These are phyloP conservation scores for Kluyveromyces marxianus DNA, from an alignment of 1,139 yeast species.

Conservation along the genomic window DNA sequence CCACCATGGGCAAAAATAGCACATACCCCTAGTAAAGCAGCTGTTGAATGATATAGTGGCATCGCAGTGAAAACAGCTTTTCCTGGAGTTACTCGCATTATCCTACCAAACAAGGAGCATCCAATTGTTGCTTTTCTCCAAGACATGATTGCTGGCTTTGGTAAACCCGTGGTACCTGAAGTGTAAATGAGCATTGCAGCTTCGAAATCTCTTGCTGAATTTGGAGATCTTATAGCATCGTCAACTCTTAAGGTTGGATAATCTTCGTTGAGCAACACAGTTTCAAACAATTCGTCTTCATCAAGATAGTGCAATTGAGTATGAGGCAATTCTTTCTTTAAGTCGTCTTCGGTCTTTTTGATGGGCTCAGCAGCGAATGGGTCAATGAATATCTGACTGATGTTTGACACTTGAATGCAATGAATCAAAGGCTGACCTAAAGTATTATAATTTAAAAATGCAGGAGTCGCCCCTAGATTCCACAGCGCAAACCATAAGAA, in stretches of 20 bases:
- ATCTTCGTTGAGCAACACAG: conserved; percentile 38
- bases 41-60: conserved; percentile 96
- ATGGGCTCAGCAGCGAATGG: conserved; percentile 57
- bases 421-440: conserved; percentile 70
- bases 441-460: conserved; percentile 77
- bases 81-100: conserved; percentile 48
- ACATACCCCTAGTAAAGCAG: conserved; percentile 77
- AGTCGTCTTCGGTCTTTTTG: conserved; percentile 42
- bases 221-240: conserved; percentile 48
- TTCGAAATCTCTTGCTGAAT: conserved; percentile 45
- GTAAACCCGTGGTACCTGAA: conserved; percentile 92
- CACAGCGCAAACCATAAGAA: conserved; percentile 80
- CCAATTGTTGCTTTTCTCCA: conserved; percentile 80
- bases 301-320: conserved; percentile 48
- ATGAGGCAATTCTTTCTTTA: conserved; percentile 34
- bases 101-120: conserved; percentile 58
- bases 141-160: conserved; percentile 90
- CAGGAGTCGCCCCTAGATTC: conserved; percentile 88
- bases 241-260: conserved; percentile 49
- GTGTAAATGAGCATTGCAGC: conserved; percentile 78
- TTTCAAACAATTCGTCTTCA: conserved; percentile 39
- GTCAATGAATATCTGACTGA: conserved; percentile 64
- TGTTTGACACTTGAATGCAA: conserved; percentile 65
- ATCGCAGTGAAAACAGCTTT: conserved; percentile 79
- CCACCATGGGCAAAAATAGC: conserved; percentile 69